Base-by-base conservation (phyloP, 345 rosid genomes). In the Trapa incisa region DNA sequence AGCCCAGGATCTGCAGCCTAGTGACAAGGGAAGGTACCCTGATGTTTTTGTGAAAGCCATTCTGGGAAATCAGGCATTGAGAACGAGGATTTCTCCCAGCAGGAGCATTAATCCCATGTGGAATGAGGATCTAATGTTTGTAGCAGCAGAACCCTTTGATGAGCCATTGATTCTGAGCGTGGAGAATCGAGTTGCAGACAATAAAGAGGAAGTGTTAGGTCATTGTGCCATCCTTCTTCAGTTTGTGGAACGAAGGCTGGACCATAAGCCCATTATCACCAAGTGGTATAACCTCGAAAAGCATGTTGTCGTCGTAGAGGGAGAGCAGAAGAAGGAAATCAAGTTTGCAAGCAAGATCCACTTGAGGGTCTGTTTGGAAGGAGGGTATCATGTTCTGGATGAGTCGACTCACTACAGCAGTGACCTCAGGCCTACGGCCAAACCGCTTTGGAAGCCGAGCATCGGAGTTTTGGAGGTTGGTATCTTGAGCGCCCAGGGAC, bases 301-400 rank as follows among this genome's bases (percentile, higher is more conserved):
- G 36, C 60, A 71, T 10, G 81, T 67, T 56, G 67, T 33, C 14
- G 52, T 41, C 56, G 79, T 68, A 32, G 67, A 22, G 4, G 78
- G 67, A 5, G 70, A 66, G 74, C 75, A 68, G 53, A 75, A 68
- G 75, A 64, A 64, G 36, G 79, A 72, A 47, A 75, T 36, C 56
- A 85, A 70, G 17, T 78, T 78, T 60, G 81, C 84, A 3, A 77
- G 73, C 22, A 68, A 80, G 71, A 68, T 83, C 53, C 86, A 67
- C 57, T 17, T 75, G n/a, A 71, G 74, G 6, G 71, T 79, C 8
- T 83, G 70, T 69, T 71, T 85, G 16, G 90, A 85, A 6, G 87
- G 87, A 17, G 83, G 81, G 42, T 85, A 85, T 67, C 86, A 85
- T 58, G 90, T 85, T 38, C 67, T 85, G 10, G 86, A 83, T 11